These are phyloP conservation scores for Mitragyna speciosa DNA, from an alignment of 257 asterid genomes.

Conservation along the genomic window DNA sequence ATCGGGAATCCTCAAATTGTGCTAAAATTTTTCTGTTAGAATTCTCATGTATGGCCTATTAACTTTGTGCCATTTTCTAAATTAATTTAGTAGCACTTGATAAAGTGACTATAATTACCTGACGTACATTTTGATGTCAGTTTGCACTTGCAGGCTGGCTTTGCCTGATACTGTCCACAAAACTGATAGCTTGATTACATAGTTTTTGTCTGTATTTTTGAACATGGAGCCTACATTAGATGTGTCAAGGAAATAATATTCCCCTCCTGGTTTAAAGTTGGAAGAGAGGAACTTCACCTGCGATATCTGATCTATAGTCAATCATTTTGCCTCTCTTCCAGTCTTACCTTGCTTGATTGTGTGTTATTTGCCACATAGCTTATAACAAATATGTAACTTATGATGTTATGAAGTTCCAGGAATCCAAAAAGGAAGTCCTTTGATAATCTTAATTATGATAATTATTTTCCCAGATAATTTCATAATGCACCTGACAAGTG, in stretches of 20 bases:
- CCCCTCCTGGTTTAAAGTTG: too few relatives aligned
- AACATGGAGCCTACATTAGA: not conserved
- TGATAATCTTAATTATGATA: not conserved
- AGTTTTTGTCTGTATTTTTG: not conserved
- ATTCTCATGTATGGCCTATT: too few relatives aligned
- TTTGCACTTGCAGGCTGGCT: not conserved
- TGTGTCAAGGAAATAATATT: not conserved
- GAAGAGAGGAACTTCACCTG: not conserved
- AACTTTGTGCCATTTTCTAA: too few relatives aligned
- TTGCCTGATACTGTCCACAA: not conserved
- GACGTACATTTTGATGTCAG: not conserved
- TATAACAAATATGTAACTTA: not conserved
- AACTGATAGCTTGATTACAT: not conserved
- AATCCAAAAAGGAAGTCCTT: not conserved
- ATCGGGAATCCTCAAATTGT: too few relatives aligned
- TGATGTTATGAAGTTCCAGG: not conserved
- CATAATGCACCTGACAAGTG: not conserved
- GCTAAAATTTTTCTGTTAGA: too few relatives aligned
- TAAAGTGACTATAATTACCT: too few relatives aligned
- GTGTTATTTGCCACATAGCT: not conserved
- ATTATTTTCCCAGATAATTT: not conserved
- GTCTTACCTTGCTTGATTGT: not conserved
- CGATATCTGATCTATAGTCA: not conserved
- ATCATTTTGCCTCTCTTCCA: not conserved
- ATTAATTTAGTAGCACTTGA: too few relatives aligned